Evolutionary conservation across 495 filamentous ascomycete species (phyloP).

Genomic region (Penicillium daleae): DNA sequence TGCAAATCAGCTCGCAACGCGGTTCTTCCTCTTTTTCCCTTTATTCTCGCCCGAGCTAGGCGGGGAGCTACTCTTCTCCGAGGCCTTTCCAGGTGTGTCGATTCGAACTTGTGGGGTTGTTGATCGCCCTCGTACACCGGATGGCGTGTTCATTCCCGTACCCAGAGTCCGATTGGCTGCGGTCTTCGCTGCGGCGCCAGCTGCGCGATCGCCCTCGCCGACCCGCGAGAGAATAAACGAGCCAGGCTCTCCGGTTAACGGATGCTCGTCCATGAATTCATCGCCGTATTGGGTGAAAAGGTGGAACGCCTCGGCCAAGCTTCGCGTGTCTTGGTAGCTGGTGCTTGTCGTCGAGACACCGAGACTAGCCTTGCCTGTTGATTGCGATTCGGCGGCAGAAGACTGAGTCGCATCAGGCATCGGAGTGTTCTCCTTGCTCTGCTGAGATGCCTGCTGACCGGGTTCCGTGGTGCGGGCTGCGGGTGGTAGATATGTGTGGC

Average conservation of each 20-base stretch:
- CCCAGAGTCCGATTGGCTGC: conserved; percentile 20
- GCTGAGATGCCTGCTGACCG: conserved; percentile 38
- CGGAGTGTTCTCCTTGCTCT: conserved; percentile 65
- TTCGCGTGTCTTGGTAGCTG: conserved; percentile 51
- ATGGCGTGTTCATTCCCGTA: conserved; percentile 15
- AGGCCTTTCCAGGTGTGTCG: conserved; percentile 43
- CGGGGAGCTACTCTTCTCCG: conserved; percentile 36
- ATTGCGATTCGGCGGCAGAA: conserved; percentile 28
- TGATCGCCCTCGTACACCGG: conserved; percentile 23
- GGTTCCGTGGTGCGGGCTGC: conserved; percentile 43
- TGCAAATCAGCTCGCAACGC: conserved; percentile 34
- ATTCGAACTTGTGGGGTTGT: conserved; percentile 45
- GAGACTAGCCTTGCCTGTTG: conserved; percentile 41
- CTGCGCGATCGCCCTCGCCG: conserved; percentile 29
- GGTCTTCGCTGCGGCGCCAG: conserved; percentile 17
- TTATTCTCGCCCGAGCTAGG: conserved; percentile 40
- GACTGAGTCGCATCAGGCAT: conserved; percentile 51
- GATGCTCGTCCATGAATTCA: conserved; percentile 92
- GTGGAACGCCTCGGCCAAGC: conserved; percentile 68
- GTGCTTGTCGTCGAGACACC: conserved; percentile 37
- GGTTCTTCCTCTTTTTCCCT: conserved; percentile 41
- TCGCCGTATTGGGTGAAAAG: conserved; percentile 66
- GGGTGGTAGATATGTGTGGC: conserved; percentile 72
- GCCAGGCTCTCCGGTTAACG: conserved; percentile 82
- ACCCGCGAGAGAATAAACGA: conserved; percentile 73